Conservation (phyloP, 1,284 basidiomycete species). For the Naganishia albida region DNA sequence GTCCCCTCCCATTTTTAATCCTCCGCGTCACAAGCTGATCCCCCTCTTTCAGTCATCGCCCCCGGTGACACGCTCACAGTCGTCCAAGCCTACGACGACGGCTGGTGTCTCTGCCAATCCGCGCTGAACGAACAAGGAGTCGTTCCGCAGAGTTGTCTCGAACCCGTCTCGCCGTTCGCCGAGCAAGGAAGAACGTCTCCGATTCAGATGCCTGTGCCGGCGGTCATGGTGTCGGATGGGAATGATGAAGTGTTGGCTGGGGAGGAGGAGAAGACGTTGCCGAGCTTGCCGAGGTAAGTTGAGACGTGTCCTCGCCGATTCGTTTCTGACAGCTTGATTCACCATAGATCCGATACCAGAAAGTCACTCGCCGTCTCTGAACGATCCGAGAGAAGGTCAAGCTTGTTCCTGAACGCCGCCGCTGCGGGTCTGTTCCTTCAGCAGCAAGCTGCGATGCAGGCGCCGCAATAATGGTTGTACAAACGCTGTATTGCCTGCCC, state of each 20-base stretch:
- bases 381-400: slow-evolving; percentile 32
- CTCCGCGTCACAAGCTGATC: neutral
- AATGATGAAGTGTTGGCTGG: slow-evolving; percentile 14
- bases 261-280: slow-evolving; percentile 8
- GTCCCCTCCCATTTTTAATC: slow-evolving; percentile 21
- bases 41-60: slow-evolving; percentile 41
- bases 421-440: slow-evolving; percentile 32
- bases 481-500: too few species aligned
- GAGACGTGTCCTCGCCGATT: neutral
- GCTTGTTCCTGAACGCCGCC: slow-evolving; percentile 33
- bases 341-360: slow-evolving; percentile 31
- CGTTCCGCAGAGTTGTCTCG: slow-evolving; percentile 51
- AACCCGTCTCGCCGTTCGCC: slow-evolving; percentile 34
- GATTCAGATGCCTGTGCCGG: slow-evolving; percentile 25
- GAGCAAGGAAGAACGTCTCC: slow-evolving; percentile 1
- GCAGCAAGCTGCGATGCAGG: neutral
- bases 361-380: slow-evolving; percentile 31
- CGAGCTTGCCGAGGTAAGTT: slow-evolving; percentile 26
- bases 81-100: slow-evolving; percentile 53
- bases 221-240: slow-evolving; percentile 20
- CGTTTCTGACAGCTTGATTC: neutral
- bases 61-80: slow-evolving; percentile 53
- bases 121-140: slow-evolving; percentile 46
- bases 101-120: slow-evolving; percentile 53
- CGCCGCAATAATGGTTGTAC: too few species aligned